phyloP scores from a whole-genome alignment of 2,329 filamentous ascomycete species.

The Malbranchea cinnamomea region DNA sequence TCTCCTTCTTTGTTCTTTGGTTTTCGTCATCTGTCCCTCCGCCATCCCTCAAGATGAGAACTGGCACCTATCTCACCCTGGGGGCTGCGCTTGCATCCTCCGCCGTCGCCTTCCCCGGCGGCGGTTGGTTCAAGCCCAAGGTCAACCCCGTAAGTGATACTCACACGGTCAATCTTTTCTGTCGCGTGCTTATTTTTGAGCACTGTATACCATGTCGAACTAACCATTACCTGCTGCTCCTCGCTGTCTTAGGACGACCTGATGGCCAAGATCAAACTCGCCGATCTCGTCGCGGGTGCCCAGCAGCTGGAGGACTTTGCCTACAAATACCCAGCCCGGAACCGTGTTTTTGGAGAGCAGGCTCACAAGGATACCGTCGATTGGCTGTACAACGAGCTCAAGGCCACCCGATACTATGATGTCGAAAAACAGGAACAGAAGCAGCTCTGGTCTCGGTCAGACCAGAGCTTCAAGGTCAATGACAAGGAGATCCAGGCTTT shows the following conservation, averaged over 20 bases:
- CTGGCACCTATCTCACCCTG: constrained; percentile 6
- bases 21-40: neutral
- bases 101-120: constrained; percentile 1
- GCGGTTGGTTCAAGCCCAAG: constrained; percentile 3
- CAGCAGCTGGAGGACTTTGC: constrained; percentile 13
- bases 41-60: constrained; percentile 10
- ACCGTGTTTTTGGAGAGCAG: constrained; percentile 14
- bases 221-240: constrained; percentile 3
- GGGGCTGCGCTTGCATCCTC: constrained; percentile 8
- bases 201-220: too few species aligned
- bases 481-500: constrained; percentile 6
- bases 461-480: constrained; percentile 7
- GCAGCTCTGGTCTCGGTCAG: constrained; percentile 9
- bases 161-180: constrained; percentile 5
- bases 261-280: constrained; percentile 11
- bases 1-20: neutral
- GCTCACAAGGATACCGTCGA: constrained; percentile 11
- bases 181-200: neutral
- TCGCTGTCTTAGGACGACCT: constrained; percentile 11
- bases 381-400: constrained; percentile 9
- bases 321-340: constrained; percentile 11
- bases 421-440: constrained; percentile 10
- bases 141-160: constrained; percentile 1
- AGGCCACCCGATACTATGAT: constrained; percentile 9
- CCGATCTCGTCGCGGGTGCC: constrained; percentile 11